phyloP scores from a whole-genome alignment of 805 yeast species.

The Starmera dryadoides region DNA sequence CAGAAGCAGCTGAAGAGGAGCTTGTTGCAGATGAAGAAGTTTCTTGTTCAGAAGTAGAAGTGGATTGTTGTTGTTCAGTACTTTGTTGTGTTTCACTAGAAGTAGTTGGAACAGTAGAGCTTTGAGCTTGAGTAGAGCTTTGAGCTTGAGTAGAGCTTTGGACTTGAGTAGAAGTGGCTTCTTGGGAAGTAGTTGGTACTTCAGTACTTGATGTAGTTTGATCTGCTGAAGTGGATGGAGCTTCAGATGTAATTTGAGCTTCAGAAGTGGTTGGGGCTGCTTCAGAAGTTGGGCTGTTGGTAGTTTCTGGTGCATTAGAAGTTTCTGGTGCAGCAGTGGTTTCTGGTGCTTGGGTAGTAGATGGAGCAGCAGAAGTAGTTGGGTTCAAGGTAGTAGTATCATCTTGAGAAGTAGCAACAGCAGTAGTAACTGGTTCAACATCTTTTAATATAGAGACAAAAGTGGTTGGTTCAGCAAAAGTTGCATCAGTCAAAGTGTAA shows the following conservation, averaged over 20 bases:
- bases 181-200: conserved; percentile 8
- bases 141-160: conserved; percentile 1
- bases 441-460: conserved; percentile 21
- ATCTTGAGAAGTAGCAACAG: conserved; percentile 1
- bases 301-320: conserved; percentile 6
- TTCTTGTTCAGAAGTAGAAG: conserved; percentile 9
- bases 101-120: conserved; percentile 2
- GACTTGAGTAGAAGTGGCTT: conserved; percentile 6
- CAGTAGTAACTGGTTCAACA: conserved; percentile 4
- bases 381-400: conserved; percentile 13
- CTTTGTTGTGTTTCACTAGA: background rate
- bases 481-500: conserved; percentile 23
- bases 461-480: conserved; percentile 27
- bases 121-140: background rate
- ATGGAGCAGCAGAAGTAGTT: conserved; percentile 2
- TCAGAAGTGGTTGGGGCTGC: conserved; percentile 12
- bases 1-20: conserved; percentile 10
- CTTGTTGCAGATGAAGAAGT: conserved; percentile 8
- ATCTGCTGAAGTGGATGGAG: conserved; percentile 1
- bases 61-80: conserved; percentile 8
- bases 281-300: conserved; percentile 7
- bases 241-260: conserved; percentile 4
- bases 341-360: conserved; percentile 4
- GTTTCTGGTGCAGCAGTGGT: conserved; percentile 7
- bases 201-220: conserved; percentile 3